These are phyloP conservation scores for Hypoxylon subgilvum DNA, from an alignment of 495 filamentous ascomycete genomes.

Conservation along the genomic window DNA sequence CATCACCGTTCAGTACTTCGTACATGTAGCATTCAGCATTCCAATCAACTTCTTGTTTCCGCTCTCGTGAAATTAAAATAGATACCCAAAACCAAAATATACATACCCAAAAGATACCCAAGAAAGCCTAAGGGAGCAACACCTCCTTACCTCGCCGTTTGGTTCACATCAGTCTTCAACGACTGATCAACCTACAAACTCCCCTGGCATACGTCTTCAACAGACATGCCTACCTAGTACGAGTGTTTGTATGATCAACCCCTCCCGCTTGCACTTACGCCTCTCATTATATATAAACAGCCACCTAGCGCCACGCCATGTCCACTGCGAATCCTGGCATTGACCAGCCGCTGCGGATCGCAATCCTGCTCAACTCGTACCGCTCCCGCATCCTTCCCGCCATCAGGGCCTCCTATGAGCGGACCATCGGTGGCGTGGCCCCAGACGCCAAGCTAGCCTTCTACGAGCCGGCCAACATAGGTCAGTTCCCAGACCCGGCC, in stretches of 20 bases:
- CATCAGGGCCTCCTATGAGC: conserved; percentile 49
- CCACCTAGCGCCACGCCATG: conserved; percentile 16
- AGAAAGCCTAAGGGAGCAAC: not conserved
- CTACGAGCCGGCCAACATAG: conserved; percentile 52
- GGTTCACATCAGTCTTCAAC: conserved; percentile 25
- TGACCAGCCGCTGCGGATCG: conserved; percentile 42
- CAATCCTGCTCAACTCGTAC: conserved; percentile 55
- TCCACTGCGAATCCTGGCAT: conserved; percentile 8
- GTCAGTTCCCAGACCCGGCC: conserved; percentile 47
- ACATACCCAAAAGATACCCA: no score
- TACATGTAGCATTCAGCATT: conserved; percentile 1
- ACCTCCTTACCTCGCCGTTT: not conserved
- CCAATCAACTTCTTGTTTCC: not conserved
- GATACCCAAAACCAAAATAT: no score
- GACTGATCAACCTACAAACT: conserved; percentile 17
- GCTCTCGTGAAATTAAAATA: no score
- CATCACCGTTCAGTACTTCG: no score
- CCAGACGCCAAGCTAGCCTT: conserved; percentile 42
- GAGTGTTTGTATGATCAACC: conserved; percentile 7
- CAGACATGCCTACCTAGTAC: conserved; percentile 31
- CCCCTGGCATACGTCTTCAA: conserved; percentile 31
- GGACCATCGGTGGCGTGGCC: conserved; percentile 44
- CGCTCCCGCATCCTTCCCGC: conserved; percentile 46
- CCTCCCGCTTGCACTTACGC: conserved; percentile 5
- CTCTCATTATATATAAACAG: not conserved